These are phyloP conservation scores for Sporothrix luriei DNA, from an alignment of 2,329 filamentous ascomycete species.

Conservation along the genomic window DNA sequence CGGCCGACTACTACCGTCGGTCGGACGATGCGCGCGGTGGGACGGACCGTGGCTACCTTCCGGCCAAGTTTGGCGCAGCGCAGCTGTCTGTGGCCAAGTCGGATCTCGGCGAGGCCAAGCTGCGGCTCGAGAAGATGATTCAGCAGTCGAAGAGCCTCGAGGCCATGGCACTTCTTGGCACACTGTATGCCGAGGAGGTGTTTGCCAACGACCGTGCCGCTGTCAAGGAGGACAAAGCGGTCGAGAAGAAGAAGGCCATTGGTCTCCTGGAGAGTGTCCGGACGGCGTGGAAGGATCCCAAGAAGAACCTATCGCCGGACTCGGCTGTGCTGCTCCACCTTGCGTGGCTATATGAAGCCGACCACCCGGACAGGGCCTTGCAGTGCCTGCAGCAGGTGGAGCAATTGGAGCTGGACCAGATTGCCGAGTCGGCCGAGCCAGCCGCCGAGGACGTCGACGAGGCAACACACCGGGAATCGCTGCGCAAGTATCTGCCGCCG, in stretches of 20 bases:
- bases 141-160: conserved; percentile 82
- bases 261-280: conserved; percentile 81
- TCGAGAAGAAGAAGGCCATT: conserved; percentile 84
- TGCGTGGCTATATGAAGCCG: conserved; percentile 83
- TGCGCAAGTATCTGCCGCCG: conserved; percentile 80
- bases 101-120: conserved; percentile 88
- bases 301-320: conserved; percentile 79
- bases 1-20: conserved; percentile 82
- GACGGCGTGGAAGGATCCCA: conserved; percentile 87
- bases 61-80: conserved; percentile 91
- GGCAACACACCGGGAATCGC: conserved; percentile 58
- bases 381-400: conserved; percentile 92
- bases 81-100: conserved; percentile 84
- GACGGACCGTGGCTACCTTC: conserved; percentile 85
- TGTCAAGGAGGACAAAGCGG: conserved; percentile 81
- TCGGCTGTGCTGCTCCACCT: conserved; percentile 88
- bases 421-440: conserved; percentile 66
- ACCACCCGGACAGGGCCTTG: conserved; percentile 85
- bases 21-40: conserved; percentile 91
- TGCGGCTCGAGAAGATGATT: conserved; percentile 90
- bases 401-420: conserved; percentile 79
- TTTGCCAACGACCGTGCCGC: conserved; percentile 72
- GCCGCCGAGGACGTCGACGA: conserved; percentile 64
- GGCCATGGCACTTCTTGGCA: conserved; percentile 88
- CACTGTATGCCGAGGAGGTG: conserved; percentile 90